Evolutionary conservation across 495 filamentous ascomycete genomes (phyloP).

Genomic region (Aspergillus indologenus): DNA sequence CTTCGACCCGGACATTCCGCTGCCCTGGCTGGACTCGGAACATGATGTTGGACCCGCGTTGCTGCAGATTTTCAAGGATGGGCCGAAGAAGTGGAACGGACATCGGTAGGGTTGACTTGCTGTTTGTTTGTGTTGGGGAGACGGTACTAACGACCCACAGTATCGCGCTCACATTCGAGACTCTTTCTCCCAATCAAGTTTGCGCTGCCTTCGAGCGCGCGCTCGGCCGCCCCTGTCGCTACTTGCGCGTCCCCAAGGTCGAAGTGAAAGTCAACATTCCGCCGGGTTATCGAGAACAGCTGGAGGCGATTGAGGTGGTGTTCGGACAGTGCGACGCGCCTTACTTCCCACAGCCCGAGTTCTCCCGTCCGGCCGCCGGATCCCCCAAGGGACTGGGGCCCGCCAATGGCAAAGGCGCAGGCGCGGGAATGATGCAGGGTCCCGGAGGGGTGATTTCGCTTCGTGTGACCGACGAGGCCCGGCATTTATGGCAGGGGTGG

Average conservation of each 20-base stretch:
- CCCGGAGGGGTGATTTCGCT: constrained; percentile 50
- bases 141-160: constrained; percentile 39
- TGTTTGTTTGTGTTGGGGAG: neutral
- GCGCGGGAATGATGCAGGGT: constrained; percentile 54
- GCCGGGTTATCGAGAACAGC: constrained; percentile 83
- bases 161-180: constrained; percentile 88
- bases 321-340: constrained; percentile 61
- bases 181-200: constrained; percentile 77
- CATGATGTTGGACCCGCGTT: constrained; percentile 95
- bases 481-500: constrained; percentile 85
- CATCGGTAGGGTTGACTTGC: constrained; percentile 57
- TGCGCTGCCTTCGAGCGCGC: constrained; percentile 76
- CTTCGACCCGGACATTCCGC: constrained; percentile 79
- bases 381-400: constrained; percentile 55
- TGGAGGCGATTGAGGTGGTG: constrained; percentile 64
- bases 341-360: constrained; percentile 59
- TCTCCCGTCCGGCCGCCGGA: constrained; percentile 43
- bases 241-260: constrained; percentile 68
- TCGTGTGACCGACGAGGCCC: constrained; percentile 65
- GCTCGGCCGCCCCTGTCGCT: constrained; percentile 72
- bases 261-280: constrained; percentile 84
- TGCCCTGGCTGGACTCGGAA: constrained; percentile 97
- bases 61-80: constrained; percentile 94
- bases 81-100: constrained; percentile 76
- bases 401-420: constrained; percentile 60